Percentiles rank a stretch among this genome's conserved stretches.
Evolutionary conservation across 2,329 filamentous ascomycete genomes (phyloP).

Genomic region (Monosporascus sp.): DNA sequence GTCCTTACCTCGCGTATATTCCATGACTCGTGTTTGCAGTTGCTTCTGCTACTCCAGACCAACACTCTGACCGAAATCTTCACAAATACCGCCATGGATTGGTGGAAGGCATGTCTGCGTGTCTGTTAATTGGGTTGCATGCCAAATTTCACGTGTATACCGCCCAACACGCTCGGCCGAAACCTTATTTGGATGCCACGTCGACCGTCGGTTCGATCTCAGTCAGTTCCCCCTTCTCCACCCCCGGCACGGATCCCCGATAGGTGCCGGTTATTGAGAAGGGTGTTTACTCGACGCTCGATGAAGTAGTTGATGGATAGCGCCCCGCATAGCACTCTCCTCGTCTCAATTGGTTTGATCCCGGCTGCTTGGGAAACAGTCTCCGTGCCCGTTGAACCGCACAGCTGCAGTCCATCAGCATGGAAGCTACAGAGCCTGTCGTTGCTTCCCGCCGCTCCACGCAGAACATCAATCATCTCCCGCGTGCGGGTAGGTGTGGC

Average conservation of each 20-base stretch:
- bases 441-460: constrained; percentile 19
- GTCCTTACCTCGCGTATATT: constrained; percentile 9
- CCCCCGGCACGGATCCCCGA: constrained; percentile 22
- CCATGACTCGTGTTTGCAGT: constrained; percentile 17
- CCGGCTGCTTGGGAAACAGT: not conserved
- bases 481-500: constrained; percentile 24
- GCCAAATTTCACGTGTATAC: constrained; percentile 24
- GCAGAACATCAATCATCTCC: constrained; percentile 24
- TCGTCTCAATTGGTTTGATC: constrained; percentile 20
- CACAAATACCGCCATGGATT: constrained; percentile 20
- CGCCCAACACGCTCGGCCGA: constrained; percentile 22
- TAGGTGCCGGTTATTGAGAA: constrained; percentile 2
- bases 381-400: no score
- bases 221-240: constrained; percentile 24
- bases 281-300: not conserved
- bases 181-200: constrained; percentile 28
- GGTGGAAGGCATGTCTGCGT: constrained; percentile 26
- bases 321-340: constrained; percentile 8
- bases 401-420: constrained; percentile 14
- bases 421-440: constrained; percentile 18
- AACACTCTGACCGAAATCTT: constrained; percentile 23
- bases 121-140: constrained; percentile 29
- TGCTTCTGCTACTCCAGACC: constrained; percentile 22
- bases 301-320: constrained; percentile 3
- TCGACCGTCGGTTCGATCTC: constrained; percentile 25